phyloP scores from a whole-genome alignment of 1,139 yeast genomes.

The Saccharomyces hybrid region DNA sequence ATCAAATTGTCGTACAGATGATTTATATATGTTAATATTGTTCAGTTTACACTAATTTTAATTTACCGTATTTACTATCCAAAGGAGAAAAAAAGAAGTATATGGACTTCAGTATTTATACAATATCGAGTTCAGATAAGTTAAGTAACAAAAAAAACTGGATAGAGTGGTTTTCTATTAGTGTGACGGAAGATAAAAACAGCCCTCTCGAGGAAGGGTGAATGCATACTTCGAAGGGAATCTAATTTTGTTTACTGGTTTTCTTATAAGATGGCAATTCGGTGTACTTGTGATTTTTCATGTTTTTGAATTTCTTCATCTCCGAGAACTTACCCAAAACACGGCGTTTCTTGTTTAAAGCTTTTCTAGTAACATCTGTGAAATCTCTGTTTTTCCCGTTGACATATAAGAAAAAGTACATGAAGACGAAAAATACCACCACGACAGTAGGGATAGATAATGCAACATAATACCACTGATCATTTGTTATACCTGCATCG shows the following conservation, averaged over 20 bases:
- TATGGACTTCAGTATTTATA: not conserved
- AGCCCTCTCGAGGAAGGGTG: not conserved
- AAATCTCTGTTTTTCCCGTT: slow-evolving; percentile 47
- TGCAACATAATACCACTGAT: slow-evolving; percentile 60
- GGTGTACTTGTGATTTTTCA: slow-evolving; percentile 36
- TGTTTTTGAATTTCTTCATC: slow-evolving; percentile 23
- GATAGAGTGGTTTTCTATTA: not conserved
- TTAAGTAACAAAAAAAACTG: not conserved
- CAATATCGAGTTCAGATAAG: not conserved
- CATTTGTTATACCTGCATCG: slow-evolving; percentile 52
- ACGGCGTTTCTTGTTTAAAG: slow-evolving; percentile 46
- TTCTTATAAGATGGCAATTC: slow-evolving; percentile 35
- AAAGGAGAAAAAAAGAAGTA: not conserved
- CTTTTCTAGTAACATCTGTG: slow-evolving; percentile 38
- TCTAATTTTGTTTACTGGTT: slow-evolving; percentile 25
- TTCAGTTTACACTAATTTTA: not conserved
- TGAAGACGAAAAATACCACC: slow-evolving; percentile 48
- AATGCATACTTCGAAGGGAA: not conserved
- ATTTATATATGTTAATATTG: not conserved
- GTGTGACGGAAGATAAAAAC: not conserved
- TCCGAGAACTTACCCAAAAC: slow-evolving; percentile 37
- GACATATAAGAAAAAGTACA: slow-evolving; percentile 54
- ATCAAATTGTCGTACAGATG: not conserved
- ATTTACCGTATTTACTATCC: not conserved
- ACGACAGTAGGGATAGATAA: slow-evolving; percentile 69